Evolutionary conservation across 805 yeast species (phyloP).

Genomic region (Schizosaccharomyces cryophilus): DNA sequence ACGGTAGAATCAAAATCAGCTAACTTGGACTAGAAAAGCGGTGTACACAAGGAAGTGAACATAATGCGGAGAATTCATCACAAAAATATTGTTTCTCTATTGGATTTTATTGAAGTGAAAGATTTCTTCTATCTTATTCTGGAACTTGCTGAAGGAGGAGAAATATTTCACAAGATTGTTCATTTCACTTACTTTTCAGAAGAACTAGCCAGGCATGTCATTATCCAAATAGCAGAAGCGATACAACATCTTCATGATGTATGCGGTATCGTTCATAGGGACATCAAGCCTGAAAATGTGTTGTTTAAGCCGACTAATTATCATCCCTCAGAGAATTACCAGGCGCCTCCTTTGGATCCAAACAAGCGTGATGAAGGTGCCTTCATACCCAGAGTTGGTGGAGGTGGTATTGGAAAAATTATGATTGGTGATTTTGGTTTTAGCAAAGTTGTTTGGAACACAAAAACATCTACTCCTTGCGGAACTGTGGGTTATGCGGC

Average conservation of each 20-base stretch:
- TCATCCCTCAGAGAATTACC: constrained; percentile 15
- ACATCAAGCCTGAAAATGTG: constrained; percentile 60
- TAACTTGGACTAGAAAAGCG: constrained; percentile 15
- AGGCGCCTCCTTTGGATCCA: constrained; percentile 17
- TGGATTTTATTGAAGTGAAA: constrained; percentile 26
- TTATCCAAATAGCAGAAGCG: constrained; percentile 45
- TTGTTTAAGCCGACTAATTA: constrained; percentile 33
- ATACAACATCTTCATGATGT: constrained; percentile 47
- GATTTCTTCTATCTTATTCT: constrained; percentile 36
- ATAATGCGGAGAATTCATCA: constrained; percentile 45
- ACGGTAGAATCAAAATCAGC: neutral
- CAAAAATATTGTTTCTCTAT: constrained; percentile 32
- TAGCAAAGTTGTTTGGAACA: constrained; percentile 70
- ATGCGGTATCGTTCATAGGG: constrained; percentile 51
- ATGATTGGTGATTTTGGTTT: constrained; percentile 90
- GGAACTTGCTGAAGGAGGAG: constrained; percentile 57
- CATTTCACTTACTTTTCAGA: constrained; percentile 56
- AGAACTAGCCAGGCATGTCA: constrained; percentile 45
- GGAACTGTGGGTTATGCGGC: constrained; percentile 98
- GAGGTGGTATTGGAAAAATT: constrained; percentile 78
- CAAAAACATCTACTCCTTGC: constrained; percentile 86
- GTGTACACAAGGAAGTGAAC: constrained; percentile 44
- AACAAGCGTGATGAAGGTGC: constrained; percentile 64
- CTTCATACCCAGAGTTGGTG: constrained; percentile 58
- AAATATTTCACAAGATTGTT: constrained; percentile 55